Percentiles rank a stretch among this genome's conserved stretches.
Conservation (phyloP, 1,139 yeast genomes). For the Geotrichum phurueaensis region DNA sequence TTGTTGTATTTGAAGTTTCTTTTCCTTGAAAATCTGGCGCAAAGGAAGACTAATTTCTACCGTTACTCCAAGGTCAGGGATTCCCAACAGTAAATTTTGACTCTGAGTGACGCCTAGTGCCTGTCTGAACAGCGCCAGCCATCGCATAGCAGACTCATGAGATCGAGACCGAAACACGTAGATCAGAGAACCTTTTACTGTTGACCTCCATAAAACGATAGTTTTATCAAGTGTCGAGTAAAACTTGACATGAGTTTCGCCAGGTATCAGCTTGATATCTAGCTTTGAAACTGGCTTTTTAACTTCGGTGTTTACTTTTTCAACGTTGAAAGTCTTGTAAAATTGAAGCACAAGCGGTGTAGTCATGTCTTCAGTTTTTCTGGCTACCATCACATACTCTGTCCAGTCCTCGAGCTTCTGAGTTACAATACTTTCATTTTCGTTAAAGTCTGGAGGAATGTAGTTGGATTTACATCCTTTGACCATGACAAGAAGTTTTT, state of each 20-base stretch:
- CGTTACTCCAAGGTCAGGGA: conserved; percentile 49
- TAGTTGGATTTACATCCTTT: conserved; percentile 35
- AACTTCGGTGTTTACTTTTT: conserved; percentile 32
- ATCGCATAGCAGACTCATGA: conserved; percentile 44
- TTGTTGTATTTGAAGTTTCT: neutral
- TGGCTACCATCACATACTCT: conserved; percentile 62
- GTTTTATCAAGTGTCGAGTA: conserved; percentile 68
- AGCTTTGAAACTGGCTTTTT: conserved; percentile 25
- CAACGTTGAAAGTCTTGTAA: conserved; percentile 45
- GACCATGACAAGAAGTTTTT: conserved; percentile 59
- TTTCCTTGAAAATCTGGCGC: conserved; percentile 9
- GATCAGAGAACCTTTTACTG: conserved; percentile 31
- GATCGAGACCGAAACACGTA: conserved; percentile 55
- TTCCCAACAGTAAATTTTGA: conserved; percentile 35
- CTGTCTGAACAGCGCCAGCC: conserved; percentile 55
- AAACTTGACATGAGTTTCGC: conserved; percentile 42
- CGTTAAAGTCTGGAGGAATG: conserved; percentile 37
- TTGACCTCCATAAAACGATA: conserved; percentile 45
- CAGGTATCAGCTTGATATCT: conserved; percentile 23
- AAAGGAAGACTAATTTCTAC: conserved; percentile 42
- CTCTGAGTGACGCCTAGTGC: conserved; percentile 35
- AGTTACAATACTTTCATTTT: conserved; percentile 48
- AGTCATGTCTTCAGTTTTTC: conserved; percentile 47
- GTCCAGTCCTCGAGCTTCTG: conserved; percentile 64
- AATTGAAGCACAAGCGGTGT: conserved; percentile 58